phyloP scores from a whole-genome alignment of 768 basidiomycete species.

The Suillus weaverae region DNA sequence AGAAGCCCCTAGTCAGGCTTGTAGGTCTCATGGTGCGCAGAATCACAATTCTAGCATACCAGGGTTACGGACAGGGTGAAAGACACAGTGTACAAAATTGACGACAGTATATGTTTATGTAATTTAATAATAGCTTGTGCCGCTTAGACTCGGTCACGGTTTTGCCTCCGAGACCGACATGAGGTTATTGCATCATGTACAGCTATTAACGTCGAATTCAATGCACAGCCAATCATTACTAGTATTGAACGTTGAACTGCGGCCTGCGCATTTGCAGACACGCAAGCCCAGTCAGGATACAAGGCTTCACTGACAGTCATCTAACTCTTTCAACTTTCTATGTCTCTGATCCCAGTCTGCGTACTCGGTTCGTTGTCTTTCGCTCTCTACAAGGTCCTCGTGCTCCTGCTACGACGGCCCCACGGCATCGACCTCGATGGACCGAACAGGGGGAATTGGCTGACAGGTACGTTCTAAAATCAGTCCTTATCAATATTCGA shows the following conservation, averaged over 20 bases:
- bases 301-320: neutral
- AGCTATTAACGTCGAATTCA: neutral
- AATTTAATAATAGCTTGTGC: too few relatives aligned
- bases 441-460: neutral
- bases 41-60: neutral
- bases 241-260: neutral
- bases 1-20: too few relatives aligned
- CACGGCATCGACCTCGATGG: conserved; percentile 1
- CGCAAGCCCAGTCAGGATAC: neutral
- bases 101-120: too few relatives aligned
- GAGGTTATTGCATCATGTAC: too few relatives aligned
- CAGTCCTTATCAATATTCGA: neutral
- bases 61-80: neutral
- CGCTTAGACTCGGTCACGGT: too few relatives aligned
- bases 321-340: neutral
- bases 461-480: neutral
- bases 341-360: conserved; percentile 1
- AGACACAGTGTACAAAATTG: too few relatives aligned
- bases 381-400: neutral
- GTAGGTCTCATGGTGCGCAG: neutral
- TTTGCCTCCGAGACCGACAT: too few relatives aligned
- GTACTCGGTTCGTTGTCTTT: neutral
- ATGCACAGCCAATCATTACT: neutral
- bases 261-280: neutral
- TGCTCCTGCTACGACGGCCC: neutral